phyloP scores from a whole-genome alignment of 2,329 filamentous ascomycete species.

The Sporothrix inflata region DNA sequence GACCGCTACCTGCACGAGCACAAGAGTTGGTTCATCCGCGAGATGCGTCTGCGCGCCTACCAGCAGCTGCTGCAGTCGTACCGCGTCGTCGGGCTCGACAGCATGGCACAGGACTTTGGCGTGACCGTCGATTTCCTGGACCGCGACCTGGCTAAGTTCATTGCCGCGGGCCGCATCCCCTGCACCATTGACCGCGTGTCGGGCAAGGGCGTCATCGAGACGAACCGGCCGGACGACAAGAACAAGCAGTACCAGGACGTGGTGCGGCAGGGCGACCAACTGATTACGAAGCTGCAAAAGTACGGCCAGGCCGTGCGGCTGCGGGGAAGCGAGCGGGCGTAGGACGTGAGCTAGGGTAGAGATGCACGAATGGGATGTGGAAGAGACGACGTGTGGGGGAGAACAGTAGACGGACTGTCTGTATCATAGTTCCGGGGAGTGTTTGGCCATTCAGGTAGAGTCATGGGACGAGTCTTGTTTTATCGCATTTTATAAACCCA shows the following conservation, averaged over 20 bases:
- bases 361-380: not conserved
- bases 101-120: slow-evolving; percentile 96
- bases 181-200: slow-evolving; percentile 98
- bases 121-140: slow-evolving; percentile 96
- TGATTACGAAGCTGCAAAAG: slow-evolving; percentile 99
- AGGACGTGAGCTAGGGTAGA: slow-evolving; percentile 33
- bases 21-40: slow-evolving; percentile 93
- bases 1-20: slow-evolving; percentile 97
- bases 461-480: not conserved
- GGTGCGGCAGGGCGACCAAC: slow-evolving; percentile 93
- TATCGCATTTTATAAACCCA: not conserved
- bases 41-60: slow-evolving; percentile 96
- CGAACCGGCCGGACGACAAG: slow-evolving; percentile 96
- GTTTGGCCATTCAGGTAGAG: not conserved
- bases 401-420: not conserved
- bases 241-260: slow-evolving; percentile 99
- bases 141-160: slow-evolving; percentile 94
- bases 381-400: not conserved
- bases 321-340: slow-evolving; percentile 91
- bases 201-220: slow-evolving; percentile 96
- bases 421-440: not conserved
- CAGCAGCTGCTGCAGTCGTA: slow-evolving; percentile 97
- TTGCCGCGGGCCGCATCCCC: slow-evolving; percentile 88
- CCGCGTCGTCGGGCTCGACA: slow-evolving; percentile 92
- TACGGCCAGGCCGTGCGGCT: slow-evolving; percentile 95